Evolutionary conservation across 305 asterid genomes (phyloP).

Genomic region (Fraxinus greggii): DNA sequence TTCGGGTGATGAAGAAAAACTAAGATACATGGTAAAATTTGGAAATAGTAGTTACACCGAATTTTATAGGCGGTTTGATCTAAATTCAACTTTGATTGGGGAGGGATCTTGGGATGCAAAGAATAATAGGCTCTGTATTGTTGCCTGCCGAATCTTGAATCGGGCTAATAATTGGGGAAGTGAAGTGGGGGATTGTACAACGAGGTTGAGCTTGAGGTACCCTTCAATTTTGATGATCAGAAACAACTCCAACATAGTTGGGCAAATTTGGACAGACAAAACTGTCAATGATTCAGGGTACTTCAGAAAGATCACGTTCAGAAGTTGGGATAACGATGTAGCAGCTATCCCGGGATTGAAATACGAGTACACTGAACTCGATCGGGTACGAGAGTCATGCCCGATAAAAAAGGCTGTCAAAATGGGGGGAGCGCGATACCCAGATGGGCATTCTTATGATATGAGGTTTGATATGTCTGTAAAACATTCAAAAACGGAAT

Average conservation of each 20-base stretch:
- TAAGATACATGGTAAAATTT: conserved; percentile 35
- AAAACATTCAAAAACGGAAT: conserved; percentile 3
- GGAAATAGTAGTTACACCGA: background rate
- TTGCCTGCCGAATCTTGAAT: conserved; percentile 46
- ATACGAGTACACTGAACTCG: conserved; percentile 54
- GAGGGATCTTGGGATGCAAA: conserved; percentile 62
- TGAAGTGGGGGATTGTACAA: conserved; percentile 48
- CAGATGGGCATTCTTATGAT: conserved; percentile 40
- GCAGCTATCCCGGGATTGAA: conserved; percentile 26
- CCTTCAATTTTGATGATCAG: conserved; percentile 42
- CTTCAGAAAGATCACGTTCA: conserved; percentile 33
- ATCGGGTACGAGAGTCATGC: conserved; percentile 37
- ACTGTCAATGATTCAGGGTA: conserved; percentile 27
- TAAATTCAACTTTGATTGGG: conserved; percentile 35
- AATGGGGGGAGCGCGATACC: conserved; percentile 33
- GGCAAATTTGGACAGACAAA: conserved; percentile 52
- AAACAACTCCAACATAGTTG: conserved; percentile 34
- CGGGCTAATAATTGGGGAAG: conserved; percentile 10
- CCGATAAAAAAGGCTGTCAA: conserved; percentile 16
- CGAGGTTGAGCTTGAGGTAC: conserved; percentile 47
- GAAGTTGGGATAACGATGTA: background rate
- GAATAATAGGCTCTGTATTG: conserved; percentile 38
- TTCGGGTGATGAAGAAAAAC: conserved; percentile 27
- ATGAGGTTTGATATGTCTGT: conserved; percentile 48
- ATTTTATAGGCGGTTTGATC: conserved; percentile 10